phyloP scores from a whole-genome alignment of 2,329 filamentous ascomycete species.

The Pseudogymnoascus sp. region DNA sequence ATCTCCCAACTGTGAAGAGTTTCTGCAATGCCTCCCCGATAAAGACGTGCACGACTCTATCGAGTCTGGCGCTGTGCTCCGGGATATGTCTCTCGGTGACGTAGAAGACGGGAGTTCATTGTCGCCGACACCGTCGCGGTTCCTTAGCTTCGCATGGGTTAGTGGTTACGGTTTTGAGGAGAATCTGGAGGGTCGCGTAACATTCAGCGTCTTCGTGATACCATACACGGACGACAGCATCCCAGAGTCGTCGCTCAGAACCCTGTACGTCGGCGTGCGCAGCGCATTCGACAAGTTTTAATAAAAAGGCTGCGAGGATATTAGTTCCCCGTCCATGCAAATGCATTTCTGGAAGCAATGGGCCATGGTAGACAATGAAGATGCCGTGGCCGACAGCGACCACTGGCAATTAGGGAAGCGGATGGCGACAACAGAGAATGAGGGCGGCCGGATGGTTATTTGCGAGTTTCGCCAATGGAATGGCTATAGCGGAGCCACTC shows the following conservation, averaged over 20 bases:
- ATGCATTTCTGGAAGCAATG: background rate
- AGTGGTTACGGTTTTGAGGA: too few relatives aligned
- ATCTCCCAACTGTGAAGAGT: background rate
- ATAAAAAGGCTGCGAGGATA: constrained; percentile 16
- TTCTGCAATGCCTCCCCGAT: background rate
- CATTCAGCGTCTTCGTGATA: too few relatives aligned
- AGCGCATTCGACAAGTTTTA: constrained; percentile 13
- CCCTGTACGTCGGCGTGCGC: too few relatives aligned
- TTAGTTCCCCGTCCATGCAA: background rate
- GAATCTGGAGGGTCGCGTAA: too few relatives aligned
- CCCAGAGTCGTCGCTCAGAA: too few relatives aligned
- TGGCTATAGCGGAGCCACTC: background rate
- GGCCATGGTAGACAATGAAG: background rate
- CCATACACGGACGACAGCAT: background rate
- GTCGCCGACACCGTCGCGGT: too few relatives aligned
- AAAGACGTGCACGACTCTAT: background rate
- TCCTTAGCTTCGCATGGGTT: too few relatives aligned
- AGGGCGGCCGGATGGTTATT: constrained; percentile 18
- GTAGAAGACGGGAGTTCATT: too few relatives aligned
- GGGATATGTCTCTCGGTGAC: background rate
- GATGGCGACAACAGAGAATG: constrained; percentile 25
- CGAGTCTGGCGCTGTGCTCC: background rate
- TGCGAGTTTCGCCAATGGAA: constrained; percentile 16
- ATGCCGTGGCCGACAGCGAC: background rate
- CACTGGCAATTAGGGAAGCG: constrained; percentile 6